A percentile compares a stretch with the other conserved stretches of the same genome.
phyloP scores from a whole-genome alignment of 2,329 filamentous ascomycete species.

The Helminthosporium solani region DNA sequence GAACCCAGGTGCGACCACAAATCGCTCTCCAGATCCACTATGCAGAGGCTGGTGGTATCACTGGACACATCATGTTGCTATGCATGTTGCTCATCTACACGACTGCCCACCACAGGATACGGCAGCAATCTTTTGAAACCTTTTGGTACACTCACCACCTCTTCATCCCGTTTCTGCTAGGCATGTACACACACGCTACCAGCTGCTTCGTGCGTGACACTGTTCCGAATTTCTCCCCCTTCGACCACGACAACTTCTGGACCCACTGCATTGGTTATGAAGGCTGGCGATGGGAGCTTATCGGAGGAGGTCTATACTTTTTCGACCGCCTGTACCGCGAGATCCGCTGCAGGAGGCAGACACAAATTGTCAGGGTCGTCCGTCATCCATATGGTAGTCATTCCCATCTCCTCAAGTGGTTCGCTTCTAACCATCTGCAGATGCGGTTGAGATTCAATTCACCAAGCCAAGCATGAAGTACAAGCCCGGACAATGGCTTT shows the following conservation, averaged over 20 bases:
- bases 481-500: constrained; percentile 98
- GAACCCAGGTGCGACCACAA: constrained; percentile 74
- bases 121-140: constrained; percentile 95
- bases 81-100: constrained; percentile 99
- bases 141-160: constrained; percentile 99
- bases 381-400: constrained; percentile 85
- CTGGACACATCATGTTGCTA: constrained; percentile 96
- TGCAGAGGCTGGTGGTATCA: constrained; percentile 82
- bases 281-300: constrained; percentile 95
- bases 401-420: not conserved
- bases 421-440: constrained; percentile 48
- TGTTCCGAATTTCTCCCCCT: constrained; percentile 70
- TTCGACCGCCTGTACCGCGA: constrained; percentile 88
- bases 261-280: constrained; percentile 90
- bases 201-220: constrained; percentile 95
- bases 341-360: constrained; percentile 77
- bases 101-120: constrained; percentile 86
- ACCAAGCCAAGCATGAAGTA: constrained; percentile 95
- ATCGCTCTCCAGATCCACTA: constrained; percentile 91
- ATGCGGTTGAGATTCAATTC: constrained; percentile 97
- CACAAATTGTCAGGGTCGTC: constrained; percentile 89
- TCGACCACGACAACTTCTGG: constrained; percentile 83
- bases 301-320: constrained; percentile 82
- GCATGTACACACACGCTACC: constrained; percentile 91
- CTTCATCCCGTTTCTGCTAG: constrained; percentile 94